Conservation (phyloP, 768 basidiomycete species). For the Kwoniella pini region DNA sequence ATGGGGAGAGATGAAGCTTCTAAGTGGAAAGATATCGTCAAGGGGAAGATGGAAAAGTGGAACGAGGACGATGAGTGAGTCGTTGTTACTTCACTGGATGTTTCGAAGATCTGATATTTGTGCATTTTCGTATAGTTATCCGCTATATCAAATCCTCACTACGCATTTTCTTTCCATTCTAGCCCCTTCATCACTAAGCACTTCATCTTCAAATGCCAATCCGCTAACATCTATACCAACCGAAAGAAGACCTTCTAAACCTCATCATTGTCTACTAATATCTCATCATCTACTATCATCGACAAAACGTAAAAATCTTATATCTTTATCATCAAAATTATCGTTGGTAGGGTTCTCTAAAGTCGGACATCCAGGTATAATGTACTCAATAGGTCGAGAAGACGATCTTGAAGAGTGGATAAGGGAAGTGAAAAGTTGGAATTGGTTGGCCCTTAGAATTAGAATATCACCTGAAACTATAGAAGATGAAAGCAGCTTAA, state of each 20-base stretch:
- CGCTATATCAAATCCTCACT: slow-evolving; percentile 64
- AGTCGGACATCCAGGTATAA: slow-evolving; percentile 72
- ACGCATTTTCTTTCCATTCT: slow-evolving; percentile 64
- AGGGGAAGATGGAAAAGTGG: slow-evolving; percentile 40
- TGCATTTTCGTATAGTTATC: slow-evolving; percentile 59
- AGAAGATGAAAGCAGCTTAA: not conserved
- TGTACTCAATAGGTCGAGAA: slow-evolving; percentile 66
- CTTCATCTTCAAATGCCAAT: not conserved
- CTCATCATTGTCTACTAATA: slow-evolving; percentile 67
- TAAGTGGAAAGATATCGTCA: slow-evolving; percentile 37
- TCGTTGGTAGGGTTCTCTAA: slow-evolving; percentile 69
- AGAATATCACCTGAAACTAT: slow-evolving; percentile 56
- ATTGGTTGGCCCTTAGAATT: slow-evolving; percentile 71
- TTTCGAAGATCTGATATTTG: slow-evolving; percentile 38
- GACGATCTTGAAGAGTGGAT: slow-evolving; percentile 66
- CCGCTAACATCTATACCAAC: not conserved
- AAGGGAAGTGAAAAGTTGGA: slow-evolving; percentile 69
- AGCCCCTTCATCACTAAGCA: slow-evolving; percentile 5
- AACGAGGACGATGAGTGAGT: slow-evolving; percentile 42
- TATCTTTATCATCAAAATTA: slow-evolving; percentile 62
- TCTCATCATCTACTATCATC: slow-evolving; percentile 65
- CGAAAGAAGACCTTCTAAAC: not conserved
- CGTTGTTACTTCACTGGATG: slow-evolving; percentile 52
- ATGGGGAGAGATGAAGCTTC: slow-evolving; percentile 50
- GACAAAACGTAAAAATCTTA: slow-evolving; percentile 63